Base-by-base conservation (phyloP, 2,329 filamentous ascomycete genomes). In the Harringtonia lauricola region DNA sequence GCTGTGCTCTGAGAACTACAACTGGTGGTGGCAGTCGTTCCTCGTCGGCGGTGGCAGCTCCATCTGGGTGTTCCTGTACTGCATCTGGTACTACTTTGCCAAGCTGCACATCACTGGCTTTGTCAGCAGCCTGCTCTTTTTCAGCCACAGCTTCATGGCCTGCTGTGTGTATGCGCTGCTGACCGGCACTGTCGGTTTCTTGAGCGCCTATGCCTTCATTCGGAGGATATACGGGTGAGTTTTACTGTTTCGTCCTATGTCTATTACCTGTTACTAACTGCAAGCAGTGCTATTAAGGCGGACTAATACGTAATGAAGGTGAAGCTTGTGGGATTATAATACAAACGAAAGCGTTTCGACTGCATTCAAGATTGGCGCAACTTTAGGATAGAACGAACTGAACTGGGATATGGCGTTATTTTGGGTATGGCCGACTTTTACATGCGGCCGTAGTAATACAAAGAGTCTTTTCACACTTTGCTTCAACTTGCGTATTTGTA, bases 1-100 rank as follows among this genome's bases (percentile, higher is more conserved):
- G 63, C 75, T 94, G 17, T 90, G 86, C 64, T 72, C 78, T 2
- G 87, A 94, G 72, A 88, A 94, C 61, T 83, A 92, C 63, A 76
- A 86, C 59, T 94, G 87, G 87, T 92, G 85, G 85, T 94, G 86
- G 86, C 83, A 86, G 59, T 86, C 83, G 41, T 92, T 94, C 65
- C 64, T 86, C 39, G 76, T 88, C 9, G 87, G 87, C 36, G 83
- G 81, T 39, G 78, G 81, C 52, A 86, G 81, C 52, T 76, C 83
- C 8, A 61, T 86, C 47, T 94, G 86, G 86, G 76, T 94, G 31
- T 92, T 90, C 58, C 59, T 76, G 31, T 94, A 92, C 65, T 86
- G 83, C 59, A 67, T 81, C 40, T 94, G 85, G 81, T 94, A 90
- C 65, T 94, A 86, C 63, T 72, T 79, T 53, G 79, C 78, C 51